A percentile compares a stretch with the other conserved stretches of the same genome.
phyloP scores from a whole-genome alignment of 2,329 filamentous ascomycete species.

The Ophiostoma piceae region DNA sequence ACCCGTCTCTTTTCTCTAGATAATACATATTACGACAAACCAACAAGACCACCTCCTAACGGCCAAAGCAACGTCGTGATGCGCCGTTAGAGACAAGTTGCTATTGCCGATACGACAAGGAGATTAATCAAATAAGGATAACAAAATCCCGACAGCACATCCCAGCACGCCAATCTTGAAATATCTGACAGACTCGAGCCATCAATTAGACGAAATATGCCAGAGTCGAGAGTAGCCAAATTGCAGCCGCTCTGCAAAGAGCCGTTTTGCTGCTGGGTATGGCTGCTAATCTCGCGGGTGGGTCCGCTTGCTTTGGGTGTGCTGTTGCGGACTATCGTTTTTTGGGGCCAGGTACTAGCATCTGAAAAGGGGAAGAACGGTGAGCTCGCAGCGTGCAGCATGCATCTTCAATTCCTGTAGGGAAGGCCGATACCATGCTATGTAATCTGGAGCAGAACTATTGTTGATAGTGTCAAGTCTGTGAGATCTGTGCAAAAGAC shows the following conservation, averaged over 20 bases:
- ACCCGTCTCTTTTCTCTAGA: not conserved
- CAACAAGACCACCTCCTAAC: not conserved
- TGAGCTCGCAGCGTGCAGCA: not conserved
- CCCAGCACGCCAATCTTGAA: not conserved
- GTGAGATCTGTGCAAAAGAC: not conserved
- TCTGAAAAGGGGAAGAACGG: slow-evolving; percentile 10
- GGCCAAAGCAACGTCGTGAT: not conserved
- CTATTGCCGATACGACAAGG: not conserved
- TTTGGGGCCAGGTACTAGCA: slow-evolving; percentile 1
- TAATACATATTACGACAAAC: not conserved
- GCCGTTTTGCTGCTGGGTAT: not conserved
- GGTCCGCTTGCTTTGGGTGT: not conserved
- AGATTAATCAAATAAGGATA: not conserved
- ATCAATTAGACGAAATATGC: not conserved
- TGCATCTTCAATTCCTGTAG: too few species aligned
- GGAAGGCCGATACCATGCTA: not conserved
- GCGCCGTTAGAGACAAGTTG: not conserved
- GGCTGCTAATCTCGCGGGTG: slow-evolving; percentile 7
- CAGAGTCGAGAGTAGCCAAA: not conserved
- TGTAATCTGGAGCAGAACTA: not conserved
- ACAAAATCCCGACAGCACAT: not conserved
- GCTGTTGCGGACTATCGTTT: slow-evolving; percentile 7
- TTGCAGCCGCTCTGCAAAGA: not conserved
- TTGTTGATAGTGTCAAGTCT: not conserved
- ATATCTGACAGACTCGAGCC: not conserved